A percentile compares a stretch with the other conserved stretches of the same genome.
phyloP scores from a whole-genome alignment of 2,329 filamentous ascomycete genomes.

The Monosporascus sp. region DNA sequence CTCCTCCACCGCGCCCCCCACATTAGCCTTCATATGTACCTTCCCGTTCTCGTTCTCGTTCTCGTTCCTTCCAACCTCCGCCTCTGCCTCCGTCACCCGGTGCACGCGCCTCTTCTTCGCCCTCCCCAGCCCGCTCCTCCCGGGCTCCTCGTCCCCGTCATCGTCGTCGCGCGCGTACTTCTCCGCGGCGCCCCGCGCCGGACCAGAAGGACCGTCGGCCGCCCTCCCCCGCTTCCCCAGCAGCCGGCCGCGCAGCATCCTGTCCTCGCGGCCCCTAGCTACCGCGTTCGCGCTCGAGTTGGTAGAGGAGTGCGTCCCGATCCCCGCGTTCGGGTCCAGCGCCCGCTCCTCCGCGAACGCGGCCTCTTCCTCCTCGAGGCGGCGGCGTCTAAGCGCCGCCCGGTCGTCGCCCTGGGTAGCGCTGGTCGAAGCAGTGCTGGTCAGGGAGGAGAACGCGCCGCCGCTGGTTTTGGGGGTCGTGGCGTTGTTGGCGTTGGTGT shows the following conservation, averaged over 20 bases:
- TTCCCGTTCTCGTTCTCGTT: background rate
- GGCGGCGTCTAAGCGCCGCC: constrained; percentile 2
- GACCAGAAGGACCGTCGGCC: background rate
- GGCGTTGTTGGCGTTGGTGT: background rate
- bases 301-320: constrained; percentile 5
- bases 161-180: constrained; percentile 9
- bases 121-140: constrained; percentile 24
- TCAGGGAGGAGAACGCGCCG: constrained; percentile 11
- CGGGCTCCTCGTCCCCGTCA: constrained; percentile 24
- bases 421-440: background rate
- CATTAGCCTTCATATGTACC: background rate
- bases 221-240: constrained; percentile 14
- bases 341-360: constrained; percentile 17
- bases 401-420: constrained; percentile 3
- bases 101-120: constrained; percentile 17
- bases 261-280: constrained; percentile 6
- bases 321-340: constrained; percentile 21
- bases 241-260: constrained; percentile 16
- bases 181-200: background rate
- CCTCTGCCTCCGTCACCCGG: constrained; percentile 4
- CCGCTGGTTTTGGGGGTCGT: background rate
- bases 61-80: background rate
- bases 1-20: background rate
- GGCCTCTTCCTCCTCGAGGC: constrained; percentile 13
- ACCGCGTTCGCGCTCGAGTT: constrained; percentile 4